These are phyloP conservation scores for Gloeophyllum trabeum DNA, from an alignment of 768 basidiomycete genomes.

Conservation along the genomic window DNA sequence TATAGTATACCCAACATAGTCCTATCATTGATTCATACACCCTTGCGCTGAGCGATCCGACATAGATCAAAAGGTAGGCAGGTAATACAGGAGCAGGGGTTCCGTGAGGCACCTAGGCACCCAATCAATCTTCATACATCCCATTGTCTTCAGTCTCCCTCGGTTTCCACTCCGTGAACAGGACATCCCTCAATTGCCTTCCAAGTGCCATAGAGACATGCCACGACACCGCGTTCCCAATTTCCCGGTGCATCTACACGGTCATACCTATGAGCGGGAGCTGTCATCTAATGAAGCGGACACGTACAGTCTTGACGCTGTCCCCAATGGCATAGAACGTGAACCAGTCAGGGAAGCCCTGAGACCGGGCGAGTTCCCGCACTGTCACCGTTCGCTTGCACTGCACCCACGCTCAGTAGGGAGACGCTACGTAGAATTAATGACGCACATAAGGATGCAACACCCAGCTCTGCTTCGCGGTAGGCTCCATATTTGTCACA, in stretches of 20 bases:
- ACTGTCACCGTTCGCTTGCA: conserved; percentile 63
- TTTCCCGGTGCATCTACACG: conserved; percentile 64
- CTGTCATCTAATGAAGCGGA: not conserved
- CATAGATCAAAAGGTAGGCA: too few species aligned
- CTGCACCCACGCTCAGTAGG: conserved; percentile 21
- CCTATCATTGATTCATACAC: too few species aligned
- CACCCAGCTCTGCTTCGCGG: conserved; percentile 64
- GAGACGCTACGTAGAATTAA: not conserved
- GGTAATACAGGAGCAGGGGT: too few species aligned
- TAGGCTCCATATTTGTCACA: conserved; percentile 70
- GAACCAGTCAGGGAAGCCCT: conserved; percentile 75
- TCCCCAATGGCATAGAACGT: conserved; percentile 41
- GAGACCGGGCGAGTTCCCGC: conserved; percentile 67
- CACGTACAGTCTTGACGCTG: conserved; percentile 50
- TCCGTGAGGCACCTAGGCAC: too few species aligned
- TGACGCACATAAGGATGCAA: conserved; percentile 50
- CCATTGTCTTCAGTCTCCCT: too few species aligned
- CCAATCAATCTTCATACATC: too few species aligned
- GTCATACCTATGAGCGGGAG: not conserved
- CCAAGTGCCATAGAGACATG: conserved; percentile 55
- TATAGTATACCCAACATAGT: too few species aligned
- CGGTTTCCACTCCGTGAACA: too few species aligned
- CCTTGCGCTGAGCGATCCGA: too few species aligned
- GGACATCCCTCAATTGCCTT: conserved; percentile 39
- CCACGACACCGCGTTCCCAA: conserved; percentile 74